Conservation (phyloP, 2,329 filamentous ascomycete genomes). For the Blumeria graminis region DNA sequence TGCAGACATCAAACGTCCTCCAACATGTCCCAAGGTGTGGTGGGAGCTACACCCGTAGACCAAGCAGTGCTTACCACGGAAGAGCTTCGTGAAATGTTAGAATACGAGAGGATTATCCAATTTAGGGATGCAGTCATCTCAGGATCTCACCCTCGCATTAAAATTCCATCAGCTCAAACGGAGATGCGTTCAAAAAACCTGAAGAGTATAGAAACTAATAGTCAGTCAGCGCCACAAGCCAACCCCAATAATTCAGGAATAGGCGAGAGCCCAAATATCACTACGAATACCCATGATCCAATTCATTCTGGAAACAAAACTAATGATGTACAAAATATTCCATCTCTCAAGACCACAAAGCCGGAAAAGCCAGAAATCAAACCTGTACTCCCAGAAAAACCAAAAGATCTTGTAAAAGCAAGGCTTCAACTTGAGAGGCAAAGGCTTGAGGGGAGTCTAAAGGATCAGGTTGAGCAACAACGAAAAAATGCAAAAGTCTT, state of each 20-base stretch:
- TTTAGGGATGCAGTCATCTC: constrained; percentile 63
- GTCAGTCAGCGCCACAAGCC: not conserved
- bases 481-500: constrained; percentile 21
- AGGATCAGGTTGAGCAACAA: constrained; percentile 50
- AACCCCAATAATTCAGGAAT: not conserved
- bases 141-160: constrained; percentile 45
- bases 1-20: constrained; percentile 1
- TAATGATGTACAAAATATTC: constrained; percentile 11
- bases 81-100: constrained; percentile 31
- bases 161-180: constrained; percentile 18
- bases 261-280: not conserved
- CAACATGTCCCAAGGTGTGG: constrained; percentile 17
- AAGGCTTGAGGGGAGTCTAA: constrained; percentile 52
- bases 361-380: constrained; percentile 44
- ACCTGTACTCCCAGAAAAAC: constrained; percentile 66
- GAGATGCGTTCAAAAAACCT: not conserved
- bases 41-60: constrained; percentile 14
- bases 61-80: constrained; percentile 19
- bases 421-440: constrained; percentile 61
- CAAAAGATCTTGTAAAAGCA: constrained; percentile 59
- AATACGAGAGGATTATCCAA: constrained; percentile 59
- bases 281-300: constrained; percentile 8
- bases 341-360: constrained; percentile 15
- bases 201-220: too few species aligned
- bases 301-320: constrained; percentile 8